Base-by-base conservation (phyloP, 495 filamentous ascomycete species). In the Aspergillus wentii region DNA sequence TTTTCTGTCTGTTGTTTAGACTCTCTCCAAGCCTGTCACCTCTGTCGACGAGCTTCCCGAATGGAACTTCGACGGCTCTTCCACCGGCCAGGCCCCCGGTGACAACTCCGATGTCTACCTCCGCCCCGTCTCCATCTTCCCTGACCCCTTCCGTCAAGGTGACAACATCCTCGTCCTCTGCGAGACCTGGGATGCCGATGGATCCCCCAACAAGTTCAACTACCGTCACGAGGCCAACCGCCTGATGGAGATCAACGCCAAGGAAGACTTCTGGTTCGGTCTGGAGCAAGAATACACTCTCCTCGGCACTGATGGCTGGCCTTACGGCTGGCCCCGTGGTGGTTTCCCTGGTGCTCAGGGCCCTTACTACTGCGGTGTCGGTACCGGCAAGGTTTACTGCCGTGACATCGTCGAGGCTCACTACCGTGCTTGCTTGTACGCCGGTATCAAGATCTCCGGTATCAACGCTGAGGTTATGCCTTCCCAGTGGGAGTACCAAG, bases 391-490 rank as follows among this genome's bases (percentile, higher is more conserved):
- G 76, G 92, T 97, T 60, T 92, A 90, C 74, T 92, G 89, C 79
- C 81, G 92, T 72, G 94, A 98, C 60, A 91, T 98, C 50, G 89
- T 98, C 49, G 92, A 97, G 72, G 85, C 92, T 41, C 92, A 98
- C 76, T 95, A 94, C 83, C 91, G 91, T 68, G 88, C 88, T 49
- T 98, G 92, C 78, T 51, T 98, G 65, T 95, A 83, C 64, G 79
- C 90, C 43, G 83, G 83, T 49, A 75, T 98, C 66, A 82, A 89
- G 56, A 95, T 98, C 68, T 95, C 92, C 21, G 92, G 92, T 67
- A 95, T 91, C 72, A 98, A 98, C 71, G 92, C 92, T 33, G 92
- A 98, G 80, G 92, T 98, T 59, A 91, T 95, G 82, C 88, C 92
- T 40, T 89, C 85, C 43, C 92, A 98, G 66, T 98, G 92, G 92